Base-by-base conservation (phyloP, 164 flowering plant species). In the Houttuynia cordata region DNA sequence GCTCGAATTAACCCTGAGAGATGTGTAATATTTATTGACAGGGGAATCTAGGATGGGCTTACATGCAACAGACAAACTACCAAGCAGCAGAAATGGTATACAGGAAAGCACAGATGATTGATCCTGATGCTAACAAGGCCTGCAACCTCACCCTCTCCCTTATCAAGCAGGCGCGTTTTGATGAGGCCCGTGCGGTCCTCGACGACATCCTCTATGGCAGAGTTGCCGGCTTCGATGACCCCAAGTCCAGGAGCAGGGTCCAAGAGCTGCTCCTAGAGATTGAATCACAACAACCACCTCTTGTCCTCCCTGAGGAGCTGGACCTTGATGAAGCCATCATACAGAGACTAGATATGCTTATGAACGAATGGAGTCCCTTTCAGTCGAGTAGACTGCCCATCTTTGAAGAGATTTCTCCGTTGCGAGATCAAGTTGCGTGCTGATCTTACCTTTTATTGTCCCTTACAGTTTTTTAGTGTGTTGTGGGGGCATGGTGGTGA, bases 1-100 rank as follows among this genome's bases (percentile, higher is more conserved):
- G n/a, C n/a, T n/a, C n/a, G n/a, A n/a, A n/a, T n/a, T n/a, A 30
- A 2, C 37, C n/a, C n/a, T n/a, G n/a, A n/a, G 37, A 30, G 4
- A 6, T 30, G 19, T 52, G n/a, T n/a, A 1, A n/a, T 20, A 21
- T n/a, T n/a, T n/a, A n/a, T n/a, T 67, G 42, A 39, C 78, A 93
- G 98, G 97, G 97, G 0, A 93, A 93, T 62, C 70, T 93, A 60
- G 99, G 96, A 1, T 93, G 99, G 99, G 95, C 97, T 1, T 93
- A 87, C 64, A 87, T 88, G 99, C 96, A 93, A 54, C 77, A 84
- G 62, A 22, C 58, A 0, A 86, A 93, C 71, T 86, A 68, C 71
- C 51, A 69, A 25, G 79, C 87, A 52, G 99, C 99, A 0, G 99
- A 90, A 62, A 83, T 64, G 1, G 96, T 88, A 0, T 88, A 91